Evolutionary conservation across 805 yeast species (phyloP), one percentile per base, ranked within the genome.

Genomic region (Saccharomycopsis microspora): DNA sequence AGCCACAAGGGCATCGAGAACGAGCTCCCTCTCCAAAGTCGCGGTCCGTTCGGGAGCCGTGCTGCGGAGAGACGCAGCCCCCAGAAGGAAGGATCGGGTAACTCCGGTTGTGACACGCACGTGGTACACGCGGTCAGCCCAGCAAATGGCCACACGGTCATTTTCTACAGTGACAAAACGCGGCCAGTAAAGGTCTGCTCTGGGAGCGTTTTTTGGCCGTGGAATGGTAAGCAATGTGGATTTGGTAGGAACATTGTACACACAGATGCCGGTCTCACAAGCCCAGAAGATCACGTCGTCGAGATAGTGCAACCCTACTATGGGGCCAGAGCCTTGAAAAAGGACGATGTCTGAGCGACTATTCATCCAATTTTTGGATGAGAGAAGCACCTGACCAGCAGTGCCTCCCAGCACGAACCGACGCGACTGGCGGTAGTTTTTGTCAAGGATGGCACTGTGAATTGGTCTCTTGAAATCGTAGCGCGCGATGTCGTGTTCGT

Each of bases 351-450:
- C 97, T 2, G 71, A 69, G 49, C 96, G 71, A 51, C 81, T 79
- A 1, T 95, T 95, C 5, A 93, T 66, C 98, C 98, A 90, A 56
- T 84, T 85, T 54, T 80, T 72, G 37, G 82, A 81, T 1, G 94
- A 82, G 42, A 79, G 65, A 0, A 84, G 64, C 0, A 93, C 81
- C 42, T 84, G 78, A 0, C 97, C 97, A 5, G 88, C 81, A 66
- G 82, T 87, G 0, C 97, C 97, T 3, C 97, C 97, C 33, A 89
- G 80, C 0, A 87, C 70, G 56, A 88, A 90, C 6, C 82, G 71
- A 48, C 77, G 75, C 0, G 80, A 71, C 6, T 69, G 70, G 39
- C 60, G 62, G 60, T 86, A 93, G 48, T 80, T 75, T 7, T 78
- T 77, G 55, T 85, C 93, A 4, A 93, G 62, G 0, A 87, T 85